Conservation (phyloP, 2,329 filamentous ascomycete genomes). For the Fusarium aywerte region DNA sequence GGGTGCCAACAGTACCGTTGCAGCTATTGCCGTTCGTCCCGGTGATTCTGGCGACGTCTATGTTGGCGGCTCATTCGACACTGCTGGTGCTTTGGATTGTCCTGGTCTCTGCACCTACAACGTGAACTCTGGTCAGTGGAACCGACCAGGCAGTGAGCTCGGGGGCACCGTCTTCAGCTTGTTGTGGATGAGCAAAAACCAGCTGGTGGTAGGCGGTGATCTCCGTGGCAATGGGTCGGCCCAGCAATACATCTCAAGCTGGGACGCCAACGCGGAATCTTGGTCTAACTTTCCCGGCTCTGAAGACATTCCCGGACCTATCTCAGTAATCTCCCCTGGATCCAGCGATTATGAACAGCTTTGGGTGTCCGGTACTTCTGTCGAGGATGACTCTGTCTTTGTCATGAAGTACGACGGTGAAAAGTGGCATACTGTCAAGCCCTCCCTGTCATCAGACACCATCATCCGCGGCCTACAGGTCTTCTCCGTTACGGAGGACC, state of each 20-base stretch:
- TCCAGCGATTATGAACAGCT: conserved; percentile 76
- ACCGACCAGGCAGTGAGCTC: conserved; percentile 77
- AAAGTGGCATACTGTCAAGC: conserved; percentile 73
- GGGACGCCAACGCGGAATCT: conserved; percentile 71
- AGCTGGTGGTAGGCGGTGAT: conserved; percentile 81
- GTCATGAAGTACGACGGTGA: conserved; percentile 84
- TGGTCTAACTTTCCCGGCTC: conserved; percentile 75
- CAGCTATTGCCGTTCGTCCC: conserved; percentile 78
- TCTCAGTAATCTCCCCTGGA: conserved; percentile 80
- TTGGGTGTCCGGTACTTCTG: conserved; percentile 81
- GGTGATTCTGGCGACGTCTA: conserved; percentile 76
- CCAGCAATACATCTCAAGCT: conserved; percentile 74
- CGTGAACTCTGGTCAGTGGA: conserved; percentile 78
- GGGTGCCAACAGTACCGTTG: conserved; percentile 77
- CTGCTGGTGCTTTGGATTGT: conserved; percentile 84
- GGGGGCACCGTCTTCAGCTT: conserved; percentile 76
- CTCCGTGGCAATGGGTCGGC: conserved; percentile 73
- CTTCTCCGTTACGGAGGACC: conserved; percentile 75
- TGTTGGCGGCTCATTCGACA: conserved; percentile 86
- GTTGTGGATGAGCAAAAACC: conserved; percentile 78
- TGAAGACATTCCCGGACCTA: conserved; percentile 78
- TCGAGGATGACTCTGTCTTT: conserved; percentile 73
- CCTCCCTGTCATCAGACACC: conserved; percentile 72
- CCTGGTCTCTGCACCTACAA: conserved; percentile 84
- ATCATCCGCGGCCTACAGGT: conserved; percentile 84